phyloP scores from a whole-genome alignment of 257 asterid species.

The Leonotis leonurus region DNA sequence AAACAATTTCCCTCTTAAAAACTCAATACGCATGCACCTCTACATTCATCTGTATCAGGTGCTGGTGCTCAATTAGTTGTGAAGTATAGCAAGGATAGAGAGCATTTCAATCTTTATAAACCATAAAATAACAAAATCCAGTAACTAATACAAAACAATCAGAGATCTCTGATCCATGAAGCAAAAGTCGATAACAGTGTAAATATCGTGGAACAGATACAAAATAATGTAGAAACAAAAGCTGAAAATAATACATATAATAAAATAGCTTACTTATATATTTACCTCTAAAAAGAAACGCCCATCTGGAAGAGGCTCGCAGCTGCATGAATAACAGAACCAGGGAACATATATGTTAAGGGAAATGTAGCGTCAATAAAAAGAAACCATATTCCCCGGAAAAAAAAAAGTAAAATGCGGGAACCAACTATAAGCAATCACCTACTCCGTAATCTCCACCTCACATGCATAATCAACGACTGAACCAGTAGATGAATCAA shows the following conservation, averaged over 20 bases:
- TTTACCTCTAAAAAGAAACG: slow-evolving; percentile 95
- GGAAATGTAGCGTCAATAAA: slow-evolving; percentile 15
- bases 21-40: neutral
- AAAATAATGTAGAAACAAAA: no score
- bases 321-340: slow-evolving; percentile 54
- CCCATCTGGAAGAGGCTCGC: slow-evolving; percentile 98
- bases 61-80: no score
- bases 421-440: slow-evolving; percentile 17
- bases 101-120: no score
- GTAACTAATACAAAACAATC: no score
- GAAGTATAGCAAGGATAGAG: no score
- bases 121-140: no score
- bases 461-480: slow-evolving; percentile 92
- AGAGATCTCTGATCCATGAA: no score
- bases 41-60: neutral
- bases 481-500: slow-evolving; percentile 64
- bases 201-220: no score
- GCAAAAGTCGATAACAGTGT: no score
- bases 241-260: neutral
- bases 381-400: neutral
- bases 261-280: neutral
- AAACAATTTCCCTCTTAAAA: neutral
- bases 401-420: neutral
- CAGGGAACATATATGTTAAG: slow-evolving; percentile 19
- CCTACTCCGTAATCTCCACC: slow-evolving; percentile 96